A percentile compares a stretch with the other conserved stretches of the same genome.
These are phyloP conservation scores for Cryptococcus sp. DNA, from an alignment of 1,284 basidiomycete genomes.

Conservation along the genomic window DNA sequence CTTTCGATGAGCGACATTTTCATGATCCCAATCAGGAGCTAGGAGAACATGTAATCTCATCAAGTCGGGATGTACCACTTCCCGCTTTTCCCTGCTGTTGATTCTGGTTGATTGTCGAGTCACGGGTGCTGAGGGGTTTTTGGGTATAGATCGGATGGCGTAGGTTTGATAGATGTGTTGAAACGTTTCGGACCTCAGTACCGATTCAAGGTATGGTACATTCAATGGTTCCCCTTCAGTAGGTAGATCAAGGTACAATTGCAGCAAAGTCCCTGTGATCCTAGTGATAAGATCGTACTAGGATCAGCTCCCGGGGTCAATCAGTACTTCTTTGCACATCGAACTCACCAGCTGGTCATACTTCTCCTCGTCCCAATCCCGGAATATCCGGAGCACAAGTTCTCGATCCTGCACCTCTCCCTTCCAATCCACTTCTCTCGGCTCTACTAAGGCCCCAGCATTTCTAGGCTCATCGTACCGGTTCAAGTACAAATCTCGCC, in stretches of 20 bases:
- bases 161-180: slow-evolving; percentile 16
- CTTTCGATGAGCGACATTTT: slow-evolving; percentile 14
- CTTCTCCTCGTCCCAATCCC: slow-evolving; percentile 15
- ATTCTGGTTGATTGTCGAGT: slow-evolving; percentile 12
- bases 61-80: slow-evolving; percentile 17
- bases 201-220: slow-evolving; percentile 11
- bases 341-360: slow-evolving; percentile 21
- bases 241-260: slow-evolving; percentile 32
- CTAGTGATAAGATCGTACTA: slow-evolving; percentile 20
- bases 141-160: slow-evolving; percentile 8
- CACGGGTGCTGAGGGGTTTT: slow-evolving; percentile 14
- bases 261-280: slow-evolving; percentile 22
- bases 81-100: slow-evolving; percentile 6
- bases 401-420: slow-evolving; percentile 25
- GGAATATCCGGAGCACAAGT: slow-evolving; percentile 22
- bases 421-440: slow-evolving; percentile 23
- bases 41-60: slow-evolving; percentile 26
- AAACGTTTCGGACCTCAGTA: slow-evolving; percentile 23
- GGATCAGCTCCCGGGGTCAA: too few species aligned
- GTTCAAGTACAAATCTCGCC: slow-evolving; percentile 32
- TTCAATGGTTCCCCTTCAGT: slow-evolving; percentile 13
- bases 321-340: too few species aligned
- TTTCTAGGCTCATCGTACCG: slow-evolving; percentile 37
- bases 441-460: slow-evolving; percentile 9
- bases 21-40: slow-evolving; percentile 17